Base-by-base conservation (phyloP, 2,329 filamentous ascomycete genomes). In the Phaeomoniella chlamydospora region DNA sequence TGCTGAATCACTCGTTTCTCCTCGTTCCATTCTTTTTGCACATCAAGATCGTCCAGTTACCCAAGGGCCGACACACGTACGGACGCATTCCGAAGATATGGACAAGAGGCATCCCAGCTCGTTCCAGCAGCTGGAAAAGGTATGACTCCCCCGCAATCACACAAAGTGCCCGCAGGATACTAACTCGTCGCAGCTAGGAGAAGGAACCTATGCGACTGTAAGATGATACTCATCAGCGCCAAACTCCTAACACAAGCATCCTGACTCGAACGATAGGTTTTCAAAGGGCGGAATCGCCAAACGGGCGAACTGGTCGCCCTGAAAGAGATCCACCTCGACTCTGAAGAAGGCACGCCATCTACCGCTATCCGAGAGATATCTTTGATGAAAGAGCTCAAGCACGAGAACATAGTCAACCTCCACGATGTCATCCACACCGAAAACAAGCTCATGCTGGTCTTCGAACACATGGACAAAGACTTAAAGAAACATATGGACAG, bases 341-440 rank as follows among this genome's bases (percentile, higher is more conserved):
- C 84, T 34, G 90, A 98, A 66, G 90, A 98, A 65, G 90, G 90
- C 49, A 98, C 90, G 0, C 90, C 90, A 3, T 92, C 83, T 35
- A 98, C 90, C 0, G 90, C 90, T 33, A 98, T 98, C 56, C 84
- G 90, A 52, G 90, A 98, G 61, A 98, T 98, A 51, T 94, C 87
- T 1, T 71, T 98, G 39, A 96, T 98, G 90, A 98, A 98, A 63
- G 90, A 98, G 62, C 72, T 98, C 46, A 96, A 96, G 62, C 90
- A 98, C 61, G 87, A 94, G 57, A 96, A 94, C 55, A 96, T 98
- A 46, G 87, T 98, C 49, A 84, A 80, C 40, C 77, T 98, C 4
- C 85, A 96, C 70, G 90, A 98, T 68, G 90, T 98, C 38, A 96
- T 98, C 51, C 90, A 98, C 61, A 98, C 90, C 39, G 90, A 98